Conservation (phyloP, 768 basidiomycete species). For the Rhizopogon vulgaris region DNA sequence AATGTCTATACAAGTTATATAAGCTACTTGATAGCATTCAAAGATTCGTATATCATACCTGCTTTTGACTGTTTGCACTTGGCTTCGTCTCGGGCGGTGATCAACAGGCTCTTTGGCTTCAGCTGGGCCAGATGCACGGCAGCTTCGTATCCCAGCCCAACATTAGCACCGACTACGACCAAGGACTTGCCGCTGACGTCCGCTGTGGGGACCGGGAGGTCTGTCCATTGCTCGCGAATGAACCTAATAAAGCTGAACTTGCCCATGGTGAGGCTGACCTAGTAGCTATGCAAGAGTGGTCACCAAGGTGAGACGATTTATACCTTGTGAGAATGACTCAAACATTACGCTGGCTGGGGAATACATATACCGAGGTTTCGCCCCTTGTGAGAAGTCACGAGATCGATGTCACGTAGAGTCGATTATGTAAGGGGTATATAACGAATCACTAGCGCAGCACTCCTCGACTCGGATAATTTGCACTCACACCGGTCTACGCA, state of each 20-base stretch:
- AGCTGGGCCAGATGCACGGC: slow-evolving; percentile 21
- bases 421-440: too few relatives aligned
- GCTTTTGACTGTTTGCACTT: slow-evolving; percentile 14
- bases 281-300: neutral
- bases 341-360: too few relatives aligned
- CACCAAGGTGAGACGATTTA: neutral
- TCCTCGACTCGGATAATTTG: too few relatives aligned
- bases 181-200: slow-evolving; percentile 18
- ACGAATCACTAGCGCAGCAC: too few relatives aligned
- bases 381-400: too few relatives aligned
- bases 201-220: slow-evolving; percentile 16
- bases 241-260: slow-evolving; percentile 12
- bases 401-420: too few relatives aligned
- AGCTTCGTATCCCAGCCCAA: slow-evolving; percentile 26
- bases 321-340: too few relatives aligned
- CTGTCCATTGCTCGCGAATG: slow-evolving; percentile 23
- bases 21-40: neutral
- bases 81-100: slow-evolving; percentile 19
- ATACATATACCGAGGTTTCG: too few relatives aligned
- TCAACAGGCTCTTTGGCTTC: slow-evolving; percentile 16
- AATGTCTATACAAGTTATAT: slow-evolving; percentile 9
- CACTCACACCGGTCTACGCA: too few relatives aligned
- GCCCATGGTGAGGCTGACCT: slow-evolving; percentile 13
- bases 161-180: slow-evolving; percentile 19
- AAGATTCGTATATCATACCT: slow-evolving; percentile 6